Evolutionary conservation across 2,329 filamentous ascomycete genomes (phyloP).

Genomic region (Fusarium pseudocircinatum): DNA sequence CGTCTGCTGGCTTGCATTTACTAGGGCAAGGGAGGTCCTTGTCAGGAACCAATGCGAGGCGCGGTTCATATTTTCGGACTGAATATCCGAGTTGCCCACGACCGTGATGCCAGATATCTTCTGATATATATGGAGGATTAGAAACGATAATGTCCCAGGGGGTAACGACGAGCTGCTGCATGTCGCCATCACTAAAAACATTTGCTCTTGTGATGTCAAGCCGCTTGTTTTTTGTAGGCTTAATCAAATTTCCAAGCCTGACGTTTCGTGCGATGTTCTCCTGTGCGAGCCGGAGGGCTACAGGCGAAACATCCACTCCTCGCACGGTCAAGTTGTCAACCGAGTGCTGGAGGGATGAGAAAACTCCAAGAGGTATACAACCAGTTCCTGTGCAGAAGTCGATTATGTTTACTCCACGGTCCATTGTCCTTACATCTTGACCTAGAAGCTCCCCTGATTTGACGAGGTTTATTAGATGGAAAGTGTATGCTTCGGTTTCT

Average conservation of each 20-base stretch:
- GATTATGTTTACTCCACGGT: slow-evolving; percentile 66
- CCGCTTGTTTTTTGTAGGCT: slow-evolving; percentile 27
- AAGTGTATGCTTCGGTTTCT: slow-evolving; percentile 77
- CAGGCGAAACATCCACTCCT: slow-evolving; percentile 77
- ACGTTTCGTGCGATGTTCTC: slow-evolving; percentile 69
- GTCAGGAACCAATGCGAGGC: slow-evolving; percentile 75
- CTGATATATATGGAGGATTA: slow-evolving; percentile 93
- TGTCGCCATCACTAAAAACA: slow-evolving; percentile 57
- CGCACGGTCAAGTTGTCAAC: slow-evolving; percentile 59
- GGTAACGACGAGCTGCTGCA: slow-evolving; percentile 38
- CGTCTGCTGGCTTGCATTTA: slow-evolving; percentile 54
- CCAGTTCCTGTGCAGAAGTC: slow-evolving; percentile 93
- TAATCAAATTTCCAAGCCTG: slow-evolving; percentile 37
- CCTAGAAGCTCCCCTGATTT: slow-evolving; percentile 33
- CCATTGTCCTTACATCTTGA: neutral
- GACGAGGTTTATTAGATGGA: slow-evolving; percentile 62
- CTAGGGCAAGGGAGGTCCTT: slow-evolving; percentile 42
- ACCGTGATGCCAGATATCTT: slow-evolving; percentile 52
- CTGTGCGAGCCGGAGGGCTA: slow-evolving; percentile 71
- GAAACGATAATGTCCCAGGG: slow-evolving; percentile 76
- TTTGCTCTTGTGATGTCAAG: slow-evolving; percentile 60
- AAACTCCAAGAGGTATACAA: slow-evolving; percentile 84
- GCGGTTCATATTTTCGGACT: slow-evolving; percentile 85
- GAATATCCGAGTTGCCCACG: slow-evolving; percentile 68
- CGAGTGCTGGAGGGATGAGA: slow-evolving; percentile 64